phyloP scores from a whole-genome alignment of 306 rosid species.

The Prunus davidiana region DNA sequence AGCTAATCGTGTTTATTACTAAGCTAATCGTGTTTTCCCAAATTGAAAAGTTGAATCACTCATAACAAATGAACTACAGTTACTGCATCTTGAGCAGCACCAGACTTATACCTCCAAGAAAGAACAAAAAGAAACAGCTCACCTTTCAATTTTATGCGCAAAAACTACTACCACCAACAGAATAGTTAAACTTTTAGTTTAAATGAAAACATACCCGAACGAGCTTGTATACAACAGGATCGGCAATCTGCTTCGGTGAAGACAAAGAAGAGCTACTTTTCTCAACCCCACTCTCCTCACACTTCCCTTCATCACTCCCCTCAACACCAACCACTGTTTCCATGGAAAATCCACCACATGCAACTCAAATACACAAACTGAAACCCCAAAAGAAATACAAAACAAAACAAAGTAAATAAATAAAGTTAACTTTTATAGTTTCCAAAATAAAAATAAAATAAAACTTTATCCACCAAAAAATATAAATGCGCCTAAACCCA shows the following conservation, averaged over 20 bases:
- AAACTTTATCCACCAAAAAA: neutral
- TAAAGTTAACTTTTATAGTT: conserved; percentile 13
- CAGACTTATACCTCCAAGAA: neutral
- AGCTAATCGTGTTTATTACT: neutral
- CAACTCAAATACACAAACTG: conserved; percentile 86
- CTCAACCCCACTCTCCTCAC: conserved; percentile 55
- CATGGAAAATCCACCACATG: conserved; percentile 93
- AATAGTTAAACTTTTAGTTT: neutral
- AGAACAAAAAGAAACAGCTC: neutral
- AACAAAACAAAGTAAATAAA: conserved; percentile 29
- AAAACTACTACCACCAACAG: neutral
- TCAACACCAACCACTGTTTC: conserved; percentile 77
- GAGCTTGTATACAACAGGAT: conserved; percentile 95
- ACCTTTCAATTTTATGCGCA: neutral
- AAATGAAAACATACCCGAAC: conserved; percentile 68
- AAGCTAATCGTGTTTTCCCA: neutral
- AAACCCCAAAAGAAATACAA: conserved; percentile 25
- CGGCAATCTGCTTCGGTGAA: conserved; percentile 63
- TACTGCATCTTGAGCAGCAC: no score
- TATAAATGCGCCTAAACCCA: conserved; percentile 5
- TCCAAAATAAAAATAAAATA: neutral
- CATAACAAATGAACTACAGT: no score
- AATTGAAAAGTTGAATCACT: neutral
- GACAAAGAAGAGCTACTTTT: conserved; percentile 56
- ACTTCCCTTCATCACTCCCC: conserved; percentile 67